phyloP scores from a whole-genome alignment of 371 early-diverging fungal species.

The Mucor velutinosus region DNA sequence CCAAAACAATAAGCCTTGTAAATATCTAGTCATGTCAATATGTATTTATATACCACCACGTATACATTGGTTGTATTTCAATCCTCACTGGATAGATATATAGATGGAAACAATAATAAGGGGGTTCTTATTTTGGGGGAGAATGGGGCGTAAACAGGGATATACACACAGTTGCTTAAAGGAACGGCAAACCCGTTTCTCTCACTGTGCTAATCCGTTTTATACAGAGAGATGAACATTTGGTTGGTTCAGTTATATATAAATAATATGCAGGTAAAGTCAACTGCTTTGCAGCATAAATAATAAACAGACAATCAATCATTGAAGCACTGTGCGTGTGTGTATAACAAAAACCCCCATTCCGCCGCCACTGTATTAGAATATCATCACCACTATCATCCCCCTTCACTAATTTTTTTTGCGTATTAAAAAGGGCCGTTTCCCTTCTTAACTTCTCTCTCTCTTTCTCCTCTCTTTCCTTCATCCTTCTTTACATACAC shows the following conservation, averaged over 20 bases:
- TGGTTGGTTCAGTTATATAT: constrained; percentile 15
- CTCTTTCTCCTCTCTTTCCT: constrained; percentile 4
- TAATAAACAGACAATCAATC: constrained; percentile 29
- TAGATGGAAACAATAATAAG: constrained; percentile 15
- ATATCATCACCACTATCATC: background rate
- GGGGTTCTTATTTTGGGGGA: background rate
- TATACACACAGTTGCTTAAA: constrained; percentile 17
- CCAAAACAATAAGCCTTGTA: background rate
- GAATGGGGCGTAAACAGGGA: constrained; percentile 6
- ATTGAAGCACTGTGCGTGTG: constrained; percentile 13
- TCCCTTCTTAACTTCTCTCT: background rate
- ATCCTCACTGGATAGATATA: constrained; percentile 11
- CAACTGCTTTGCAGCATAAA: constrained; percentile 36
- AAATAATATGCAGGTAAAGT: constrained; percentile 40
- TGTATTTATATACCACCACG: background rate
- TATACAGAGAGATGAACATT: background rate
- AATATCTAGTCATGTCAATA: background rate
- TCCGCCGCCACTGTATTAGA: constrained; percentile 12
- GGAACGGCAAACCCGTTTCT: constrained; percentile 21
- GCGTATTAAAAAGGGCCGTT: constrained; percentile 5
- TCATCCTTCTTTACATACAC: constrained; percentile 1
- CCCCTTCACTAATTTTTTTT: constrained; percentile 1
- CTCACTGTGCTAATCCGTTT: background rate
- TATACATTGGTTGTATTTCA: constrained; percentile 17
- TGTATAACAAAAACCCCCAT: background rate